Evolutionary conservation across 169 alveolate genomes (phyloP), one percentile per base, ranked within the genome.

Genomic region (Plasmodium vinckei): DNA sequence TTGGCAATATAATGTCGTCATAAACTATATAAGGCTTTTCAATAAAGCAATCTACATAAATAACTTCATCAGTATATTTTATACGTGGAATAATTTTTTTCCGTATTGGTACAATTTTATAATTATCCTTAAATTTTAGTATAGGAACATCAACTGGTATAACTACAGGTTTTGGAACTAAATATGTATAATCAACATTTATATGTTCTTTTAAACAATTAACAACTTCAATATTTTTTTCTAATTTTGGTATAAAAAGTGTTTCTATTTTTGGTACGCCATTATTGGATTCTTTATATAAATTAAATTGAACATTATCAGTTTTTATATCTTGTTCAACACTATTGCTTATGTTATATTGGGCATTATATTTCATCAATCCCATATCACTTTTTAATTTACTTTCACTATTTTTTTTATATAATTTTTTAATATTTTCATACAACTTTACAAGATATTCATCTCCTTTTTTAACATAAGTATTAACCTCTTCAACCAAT

Each of bases 81-180:
- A 92, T 87, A 57, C 69, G 72, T 2, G 94, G 94, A 63, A 92
- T 92, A n/a, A 92, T 92, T 73, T 92, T 82, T 64, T 87, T 92
- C 12, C 93, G 70, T 53, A 92, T 92, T 21, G 94, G 94, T n/a
- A 92, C 87, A 12, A 92, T 79, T 59, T 88, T 89, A 87, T 79
- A 92, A 69, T 92, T 79, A 71, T 92, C 93, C 59, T 87, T 89
- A 72, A 87, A 92, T 71, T 92, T 92, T 84, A 92, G 72, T 46
- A 87, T 90, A 46, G 94, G 94, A 19, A 92, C 94, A 44, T 92
- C 92, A 6, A 92, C 92, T 44, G 94, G 94, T 71, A 92, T 90
- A 56, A 92, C 93, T 46, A 92, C 89, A 23, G 94, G 94, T 53
- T 92, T 92, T 51, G 94, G 94, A 23, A 92, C 93, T 79, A 92